Percentiles rank a stretch among this genome's conserved stretches.
Conservation (phyloP, 1,284 basidiomycete species). For the Sanguinoderma infundibulare region DNA sequence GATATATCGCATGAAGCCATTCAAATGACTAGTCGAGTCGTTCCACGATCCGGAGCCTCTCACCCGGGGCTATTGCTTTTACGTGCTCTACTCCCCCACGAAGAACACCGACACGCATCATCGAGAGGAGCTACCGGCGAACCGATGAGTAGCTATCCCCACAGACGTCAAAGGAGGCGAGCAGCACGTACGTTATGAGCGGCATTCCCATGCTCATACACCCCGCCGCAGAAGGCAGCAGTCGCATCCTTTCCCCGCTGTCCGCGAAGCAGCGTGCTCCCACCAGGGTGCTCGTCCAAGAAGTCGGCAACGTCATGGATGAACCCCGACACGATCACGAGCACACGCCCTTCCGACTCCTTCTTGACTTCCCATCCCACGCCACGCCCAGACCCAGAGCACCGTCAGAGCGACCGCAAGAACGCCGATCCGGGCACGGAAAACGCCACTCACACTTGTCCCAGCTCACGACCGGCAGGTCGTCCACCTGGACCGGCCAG, state of each 20-base stretch:
- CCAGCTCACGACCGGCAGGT: constrained; percentile 81
- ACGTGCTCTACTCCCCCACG: constrained; percentile 68
- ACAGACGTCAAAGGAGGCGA: neutral
- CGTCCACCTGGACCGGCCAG: constrained; percentile 70
- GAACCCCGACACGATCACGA: constrained; percentile 83
- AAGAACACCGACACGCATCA: constrained; percentile 84
- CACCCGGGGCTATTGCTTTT: constrained; percentile 18
- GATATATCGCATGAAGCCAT: neutral
- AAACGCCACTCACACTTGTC: constrained; percentile 63
- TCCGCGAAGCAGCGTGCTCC: constrained; percentile 61
- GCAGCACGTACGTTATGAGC: constrained; percentile 70
- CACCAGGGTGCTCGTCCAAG: constrained; percentile 83
- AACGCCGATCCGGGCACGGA: neutral
- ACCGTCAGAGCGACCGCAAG: neutral
- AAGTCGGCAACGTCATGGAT: constrained; percentile 86
- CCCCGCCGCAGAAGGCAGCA: constrained; percentile 82
- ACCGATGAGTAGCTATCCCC: neutral
- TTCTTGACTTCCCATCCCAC: constrained; percentile 55
- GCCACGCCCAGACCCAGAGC: neutral
- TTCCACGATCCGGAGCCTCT: constrained; percentile 22
- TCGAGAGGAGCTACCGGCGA: constrained; percentile 65
- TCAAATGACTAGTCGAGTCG: neutral
- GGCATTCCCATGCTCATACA: constrained; percentile 85
- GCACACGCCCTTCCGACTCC: constrained; percentile 64
- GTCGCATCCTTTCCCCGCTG: constrained; percentile 85